A percentile compares a stretch with the other conserved stretches of the same genome.
Conservation (phyloP, 2,329 filamentous ascomycete genomes). For the Penicillium sp. region DNA sequence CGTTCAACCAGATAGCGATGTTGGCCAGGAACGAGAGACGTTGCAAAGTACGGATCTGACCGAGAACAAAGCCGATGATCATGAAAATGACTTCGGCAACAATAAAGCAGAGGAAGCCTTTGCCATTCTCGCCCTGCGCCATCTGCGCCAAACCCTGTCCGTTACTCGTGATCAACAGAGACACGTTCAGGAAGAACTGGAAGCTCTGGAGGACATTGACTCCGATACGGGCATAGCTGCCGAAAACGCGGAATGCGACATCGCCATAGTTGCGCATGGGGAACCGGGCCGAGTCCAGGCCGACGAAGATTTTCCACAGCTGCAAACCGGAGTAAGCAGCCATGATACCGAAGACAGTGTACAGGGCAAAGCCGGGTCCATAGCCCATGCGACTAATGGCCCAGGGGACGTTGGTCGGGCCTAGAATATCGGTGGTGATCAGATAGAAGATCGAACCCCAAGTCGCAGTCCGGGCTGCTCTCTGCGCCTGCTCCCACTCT, state of each 20-base stretch:
- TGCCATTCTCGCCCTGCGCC: constrained; percentile 23
- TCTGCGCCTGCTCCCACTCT: constrained; percentile 48
- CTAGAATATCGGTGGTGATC: constrained; percentile 49
- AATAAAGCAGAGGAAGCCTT: constrained; percentile 50
- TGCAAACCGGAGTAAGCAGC: constrained; percentile 46
- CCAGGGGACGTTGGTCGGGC: constrained; percentile 39
- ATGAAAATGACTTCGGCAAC: constrained; percentile 51
- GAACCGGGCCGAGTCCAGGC: constrained; percentile 47
- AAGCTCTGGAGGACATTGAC: constrained; percentile 47
- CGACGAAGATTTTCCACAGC: constrained; percentile 46
- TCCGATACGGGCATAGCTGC: constrained; percentile 43
- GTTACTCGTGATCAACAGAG: constrained; percentile 37
- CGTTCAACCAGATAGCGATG: constrained; percentile 53
- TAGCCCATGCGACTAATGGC: constrained; percentile 38
- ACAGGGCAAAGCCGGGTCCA: constrained; percentile 46
- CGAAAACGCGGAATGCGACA: constrained; percentile 48
- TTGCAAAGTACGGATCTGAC: constrained; percentile 53
- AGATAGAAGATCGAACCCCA: constrained; percentile 49
- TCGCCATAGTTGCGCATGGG: constrained; percentile 49
- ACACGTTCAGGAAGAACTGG: constrained; percentile 21
- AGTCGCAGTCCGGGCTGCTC: constrained; percentile 46
- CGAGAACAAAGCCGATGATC: constrained; percentile 50
- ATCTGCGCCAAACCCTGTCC: constrained; percentile 48
- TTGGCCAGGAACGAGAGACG: constrained; percentile 44
- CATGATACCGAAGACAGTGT: constrained; percentile 44